These are phyloP conservation scores for Aspergillus melleus DNA, from an alignment of 2,329 filamentous ascomycete species.

Conservation along the genomic window DNA sequence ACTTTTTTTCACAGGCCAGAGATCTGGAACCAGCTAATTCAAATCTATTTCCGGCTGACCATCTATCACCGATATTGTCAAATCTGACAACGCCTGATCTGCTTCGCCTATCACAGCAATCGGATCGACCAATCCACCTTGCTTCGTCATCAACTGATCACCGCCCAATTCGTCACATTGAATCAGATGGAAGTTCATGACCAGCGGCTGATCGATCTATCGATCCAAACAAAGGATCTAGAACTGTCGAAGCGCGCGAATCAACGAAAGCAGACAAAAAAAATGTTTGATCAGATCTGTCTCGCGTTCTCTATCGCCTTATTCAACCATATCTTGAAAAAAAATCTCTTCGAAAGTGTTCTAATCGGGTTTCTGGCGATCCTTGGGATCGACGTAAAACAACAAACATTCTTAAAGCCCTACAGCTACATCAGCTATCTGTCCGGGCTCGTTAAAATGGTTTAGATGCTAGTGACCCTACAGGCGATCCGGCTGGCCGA, in stretches of 20 bases:
- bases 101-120: too few species aligned
- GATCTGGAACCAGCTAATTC: background rate
- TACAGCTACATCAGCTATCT: conserved; percentile 6
- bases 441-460: conserved; percentile 3
- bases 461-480: conserved; percentile 4
- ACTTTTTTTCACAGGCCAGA: background rate
- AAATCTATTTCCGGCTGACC: background rate
- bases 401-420: conserved; percentile 1
- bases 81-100: too few species aligned
- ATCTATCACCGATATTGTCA: background rate
- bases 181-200: background rate
- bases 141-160: too few species aligned
- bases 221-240: background rate
- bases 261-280: too few species aligned
- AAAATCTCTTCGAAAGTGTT: conserved; percentile 1
- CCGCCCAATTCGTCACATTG: too few species aligned
- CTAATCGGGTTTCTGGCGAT: background rate
- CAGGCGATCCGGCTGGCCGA: background rate
- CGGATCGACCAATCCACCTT: too few species aligned
- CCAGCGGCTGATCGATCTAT: background rate
- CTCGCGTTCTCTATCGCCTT: conserved; percentile 1
- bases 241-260: background rate
- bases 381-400: background rate
- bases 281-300: background rate
- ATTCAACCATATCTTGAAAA: background rate